Evolutionary conservation across 306 rosid genomes (phyloP), one percentile per base, ranked within the genome.

Genomic region (Chamaecrista fasciculata): DNA sequence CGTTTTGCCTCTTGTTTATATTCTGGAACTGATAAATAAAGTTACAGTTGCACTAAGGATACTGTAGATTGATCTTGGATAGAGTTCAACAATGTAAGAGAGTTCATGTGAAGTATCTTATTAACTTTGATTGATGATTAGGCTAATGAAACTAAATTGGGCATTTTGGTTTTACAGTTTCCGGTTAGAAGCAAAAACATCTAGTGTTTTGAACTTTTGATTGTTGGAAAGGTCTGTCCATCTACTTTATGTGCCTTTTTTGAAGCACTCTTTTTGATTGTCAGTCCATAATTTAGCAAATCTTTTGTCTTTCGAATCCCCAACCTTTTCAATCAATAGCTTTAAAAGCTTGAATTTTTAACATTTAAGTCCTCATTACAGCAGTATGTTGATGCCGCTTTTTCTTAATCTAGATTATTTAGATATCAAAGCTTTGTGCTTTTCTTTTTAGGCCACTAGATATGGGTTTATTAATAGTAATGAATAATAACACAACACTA

Each of bases 381-480:
- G 44, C 20, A 16, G 43, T 43, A 62, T 62, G 56, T 9, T 53
- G 42, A 20, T 5, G 25, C n/a, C 39, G 3, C 4, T 57, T 31
- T n/a, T 16, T 57, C 43, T 57, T 57, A 18, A 56, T 56, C 62
- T 57, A n/a, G 63, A 58, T n/a, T 11, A 29, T n/a, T 58, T 29
- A 0, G 40, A 57, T 57, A 29, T 57, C 42, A 29, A 28, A 57
- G 62, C 12, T 29, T 0, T 44, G 43, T 37, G 12, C 43, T 37
- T 37, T 37, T 37, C 12, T 44, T 1, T 44, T 44, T 15, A 4
- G 20, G 50, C 18, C 25, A 29, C 29, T 29, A 29, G 3, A 23
- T n/a, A 15, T 57, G 62, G n/a, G 24, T 24, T 52, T 14, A 7
- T n/a, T 57, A 28, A 7, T 56, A 29, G 4, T 37, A 2, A 37